Evolutionary conservation across 352 stramenopile species (phyloP), one percentile per base, ranked within the genome.

Genomic region (Phytopythium chamaehyphon): DNA sequence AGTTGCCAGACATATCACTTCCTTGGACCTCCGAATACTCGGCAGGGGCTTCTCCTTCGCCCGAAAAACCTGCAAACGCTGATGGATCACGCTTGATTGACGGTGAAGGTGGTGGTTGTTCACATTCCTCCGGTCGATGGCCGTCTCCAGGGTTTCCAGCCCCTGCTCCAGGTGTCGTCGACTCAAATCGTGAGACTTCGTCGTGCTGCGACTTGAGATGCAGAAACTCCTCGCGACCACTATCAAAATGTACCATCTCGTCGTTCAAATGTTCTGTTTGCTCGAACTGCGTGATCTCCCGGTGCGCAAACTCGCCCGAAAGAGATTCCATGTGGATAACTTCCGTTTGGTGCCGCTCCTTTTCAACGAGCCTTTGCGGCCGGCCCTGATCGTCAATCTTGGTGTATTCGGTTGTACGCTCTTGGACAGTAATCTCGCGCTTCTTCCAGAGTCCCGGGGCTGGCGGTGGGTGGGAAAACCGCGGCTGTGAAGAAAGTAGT

Each of bases 251-350:
- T 31, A 94, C 81, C 28, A 92, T 70, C 53, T 93, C 80, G 58
- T 87, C 77, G 49, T 93, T 93, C 40, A 93, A 57, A 38, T 90
- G 73, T 64, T 94, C 81, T 9, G 79, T 87, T 53, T 83, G 68
- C 64, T 93, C 80, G 45, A 88, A 93, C 39, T 93, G 77, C n/a
- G 81, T 91, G 61, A 93, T 83, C 48, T 93, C 83, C 16, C 77
- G 79, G 56, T 94, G 81, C 16, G 79, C 82, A 37, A 92, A 94
- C 57, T 94, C 82, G 24, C 81, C 79, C 7, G 71, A 49, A 3
- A 87, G 65, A 16, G 76, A 86, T 59, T 94, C 82, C 82, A 91
- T 94, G 67, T 91, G 84, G 45, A 94, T 66, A 48, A 91, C 79
- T 48, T 94, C 84, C 6, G 67, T 88, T 64, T 90, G 82, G 55